Evolutionary conservation across 208 protist species (phyloP).

Genomic region (Porcisia deanei): DNA sequence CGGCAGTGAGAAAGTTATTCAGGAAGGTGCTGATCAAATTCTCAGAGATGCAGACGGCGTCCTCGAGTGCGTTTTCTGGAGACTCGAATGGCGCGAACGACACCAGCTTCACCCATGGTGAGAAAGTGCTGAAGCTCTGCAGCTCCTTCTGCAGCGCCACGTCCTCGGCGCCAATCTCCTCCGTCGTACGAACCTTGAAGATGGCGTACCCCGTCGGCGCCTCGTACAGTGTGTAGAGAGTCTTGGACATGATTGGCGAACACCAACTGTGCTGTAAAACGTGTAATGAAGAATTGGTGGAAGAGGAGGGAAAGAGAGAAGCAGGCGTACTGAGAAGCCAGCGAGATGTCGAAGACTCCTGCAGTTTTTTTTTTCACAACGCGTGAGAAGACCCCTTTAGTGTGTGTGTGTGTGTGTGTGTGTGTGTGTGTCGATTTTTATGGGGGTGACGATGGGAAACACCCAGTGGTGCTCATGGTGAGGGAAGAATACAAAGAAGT

Average conservation of each 20-base stretch:
- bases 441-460: not conserved
- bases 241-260: conserved; percentile 77
- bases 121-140: conserved; percentile 93
- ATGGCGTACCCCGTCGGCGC: conserved; percentile 97
- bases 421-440: not conserved
- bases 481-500: not conserved
- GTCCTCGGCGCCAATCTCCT: conserved; percentile 93
- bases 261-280: not conserved
- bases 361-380: no score
- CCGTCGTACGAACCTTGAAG: conserved; percentile 94
- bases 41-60: conserved; percentile 97
- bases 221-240: conserved; percentile 96
- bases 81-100: conserved; percentile 97
- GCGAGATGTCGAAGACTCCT: no score
- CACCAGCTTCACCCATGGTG: conserved; percentile 94
- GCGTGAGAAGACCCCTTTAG: not conserved
- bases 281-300: not conserved
- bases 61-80: conserved; percentile 98
- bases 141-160: conserved; percentile 94
- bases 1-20: conserved; percentile 94
- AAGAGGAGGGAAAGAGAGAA: not conserved
- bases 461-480: no score
- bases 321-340: not conserved
- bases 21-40: conserved; percentile 91
- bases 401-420: not conserved